A percentile compares a stretch with the other conserved stretches of the same genome.
Conservation (phyloP, 1,284 basidiomycete species). For the Leccinum pseudoinsigne region DNA sequence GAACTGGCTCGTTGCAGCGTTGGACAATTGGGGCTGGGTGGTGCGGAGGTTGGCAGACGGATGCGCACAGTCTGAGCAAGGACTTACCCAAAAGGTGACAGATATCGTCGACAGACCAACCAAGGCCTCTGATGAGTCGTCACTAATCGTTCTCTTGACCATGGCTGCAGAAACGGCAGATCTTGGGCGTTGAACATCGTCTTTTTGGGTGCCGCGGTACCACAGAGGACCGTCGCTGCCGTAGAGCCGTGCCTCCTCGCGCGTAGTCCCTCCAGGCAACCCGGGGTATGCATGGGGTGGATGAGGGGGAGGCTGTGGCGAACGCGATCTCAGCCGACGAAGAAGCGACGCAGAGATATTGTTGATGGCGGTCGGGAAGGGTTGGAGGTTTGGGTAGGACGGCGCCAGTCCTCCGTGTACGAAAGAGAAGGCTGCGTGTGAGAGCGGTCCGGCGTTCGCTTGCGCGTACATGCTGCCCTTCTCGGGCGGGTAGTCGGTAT, state of each 20-base stretch:
- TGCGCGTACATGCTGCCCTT: conserved; percentile 32
- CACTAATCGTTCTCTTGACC: no score
- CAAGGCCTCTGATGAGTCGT: no score
- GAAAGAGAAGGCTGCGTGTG: conserved; percentile 80
- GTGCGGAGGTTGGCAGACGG: no score
- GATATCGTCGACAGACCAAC: no score
- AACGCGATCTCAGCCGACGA: conserved; percentile 56
- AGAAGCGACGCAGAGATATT: conserved; percentile 68
- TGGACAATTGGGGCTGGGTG: conserved; percentile 37
- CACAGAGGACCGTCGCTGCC: conserved; percentile 79
- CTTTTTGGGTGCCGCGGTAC: conserved; percentile 64
- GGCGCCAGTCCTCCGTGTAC: conserved; percentile 87
- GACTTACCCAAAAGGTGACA: no score
- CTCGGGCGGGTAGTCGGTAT: conserved; percentile 65
- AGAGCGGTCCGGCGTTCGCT: conserved; percentile 50
- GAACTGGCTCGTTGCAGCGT: conserved; percentile 41
- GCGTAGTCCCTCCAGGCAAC: conserved; percentile 64
- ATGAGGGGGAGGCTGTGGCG: conserved; percentile 68
- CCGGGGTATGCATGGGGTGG: conserved; percentile 81
- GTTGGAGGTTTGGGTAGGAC: conserved; percentile 65
- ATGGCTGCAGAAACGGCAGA: no score
- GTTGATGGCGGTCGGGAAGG: conserved; percentile 84
- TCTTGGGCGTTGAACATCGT: no score
- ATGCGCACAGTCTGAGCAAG: no score
- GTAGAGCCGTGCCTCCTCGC: conserved; percentile 73